These are phyloP conservation scores for Aspergillus coremiiformis DNA, from an alignment of 495 filamentous ascomycete species.

Conservation along the genomic window DNA sequence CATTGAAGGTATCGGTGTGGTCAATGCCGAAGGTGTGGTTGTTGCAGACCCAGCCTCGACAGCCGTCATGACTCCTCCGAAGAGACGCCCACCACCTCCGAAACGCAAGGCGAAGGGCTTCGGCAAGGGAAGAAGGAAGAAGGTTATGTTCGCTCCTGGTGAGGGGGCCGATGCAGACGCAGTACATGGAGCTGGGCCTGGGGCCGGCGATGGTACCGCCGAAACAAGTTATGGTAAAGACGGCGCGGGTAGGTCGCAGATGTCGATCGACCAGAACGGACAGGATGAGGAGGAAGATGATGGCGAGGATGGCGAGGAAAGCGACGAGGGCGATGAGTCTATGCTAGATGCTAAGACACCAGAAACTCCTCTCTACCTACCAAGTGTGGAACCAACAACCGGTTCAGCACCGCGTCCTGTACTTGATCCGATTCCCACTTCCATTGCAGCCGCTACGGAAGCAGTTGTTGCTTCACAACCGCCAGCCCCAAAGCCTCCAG, in stretches of 20 bases:
- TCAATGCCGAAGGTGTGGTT: slow-evolving; percentile 54
- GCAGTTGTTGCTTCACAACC: slow-evolving; percentile 5
- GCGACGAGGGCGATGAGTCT: slow-evolving; percentile 50
- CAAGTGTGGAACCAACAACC: slow-evolving; percentile 18
- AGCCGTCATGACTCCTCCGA: slow-evolving; percentile 38
- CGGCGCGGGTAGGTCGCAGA: slow-evolving; percentile 26
- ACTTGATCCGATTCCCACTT: slow-evolving; percentile 11
- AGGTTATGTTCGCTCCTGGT: slow-evolving; percentile 46
- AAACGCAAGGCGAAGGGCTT: slow-evolving; percentile 67
- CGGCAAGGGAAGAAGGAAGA: slow-evolving; percentile 63
- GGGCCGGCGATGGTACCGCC: slow-evolving; percentile 12
- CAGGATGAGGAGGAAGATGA: slow-evolving; percentile 38
- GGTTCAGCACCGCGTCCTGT: slow-evolving; percentile 15
- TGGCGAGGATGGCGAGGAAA: slow-evolving; percentile 42
- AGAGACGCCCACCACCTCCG: slow-evolving; percentile 63
- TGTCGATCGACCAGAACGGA: slow-evolving; percentile 34
- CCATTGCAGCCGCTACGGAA: slow-evolving; percentile 2
- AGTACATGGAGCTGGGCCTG: slow-evolving; percentile 28
- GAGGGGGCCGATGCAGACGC: slow-evolving; percentile 32
- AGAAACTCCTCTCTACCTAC: slow-evolving; percentile 26
- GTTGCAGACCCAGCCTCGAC: slow-evolving; percentile 46
- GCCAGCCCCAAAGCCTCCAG: slow-evolving; percentile 25
- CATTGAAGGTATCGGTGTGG: slow-evolving; percentile 54
- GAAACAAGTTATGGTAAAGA: slow-evolving; percentile 15
- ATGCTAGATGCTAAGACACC: slow-evolving; percentile 46